These are phyloP conservation scores for Agrocybe chaxingu DNA, from an alignment of 768 basidiomycete species.

Conservation along the genomic window DNA sequence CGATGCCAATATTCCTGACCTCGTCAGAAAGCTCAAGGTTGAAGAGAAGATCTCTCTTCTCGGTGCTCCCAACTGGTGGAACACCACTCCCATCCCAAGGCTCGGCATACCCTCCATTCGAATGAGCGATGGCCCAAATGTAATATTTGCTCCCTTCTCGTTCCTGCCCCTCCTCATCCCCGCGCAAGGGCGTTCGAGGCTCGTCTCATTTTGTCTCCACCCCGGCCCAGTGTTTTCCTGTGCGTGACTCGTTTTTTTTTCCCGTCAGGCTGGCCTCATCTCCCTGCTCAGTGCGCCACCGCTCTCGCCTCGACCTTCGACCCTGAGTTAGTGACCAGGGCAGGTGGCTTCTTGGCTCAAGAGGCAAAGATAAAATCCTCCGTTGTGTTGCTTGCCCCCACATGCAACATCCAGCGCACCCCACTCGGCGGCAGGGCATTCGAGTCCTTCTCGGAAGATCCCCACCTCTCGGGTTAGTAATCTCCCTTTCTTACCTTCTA, in stretches of 20 bases:
- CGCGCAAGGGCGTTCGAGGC: conserved; percentile 59
- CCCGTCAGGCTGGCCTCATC: conserved; percentile 1
- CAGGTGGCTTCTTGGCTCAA: conserved; percentile 57
- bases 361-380: conserved; percentile 68
- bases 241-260: conserved; percentile 23
- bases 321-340: conserved; percentile 47
- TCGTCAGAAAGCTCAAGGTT: conserved; percentile 49
- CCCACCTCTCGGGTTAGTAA: conserved; percentile 53
- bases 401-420: conserved; percentile 71
- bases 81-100: conserved; percentile 53
- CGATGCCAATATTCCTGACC: conserved; percentile 45
- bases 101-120: conserved; percentile 64
- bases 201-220: conserved; percentile 62
- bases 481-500: not conserved
- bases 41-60: conserved; percentile 66
- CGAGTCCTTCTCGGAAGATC: conserved; percentile 74
- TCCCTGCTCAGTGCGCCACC: conserved; percentile 54
- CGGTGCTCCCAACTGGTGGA: conserved; percentile 71
- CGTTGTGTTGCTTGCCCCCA: conserved; percentile 65
- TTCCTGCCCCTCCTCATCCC: not conserved
- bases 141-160: conserved; percentile 15
- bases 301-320: conserved; percentile 72
- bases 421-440: conserved; percentile 61
- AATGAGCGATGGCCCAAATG: conserved; percentile 73
- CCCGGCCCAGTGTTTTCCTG: conserved; percentile 65